Percentiles rank a stretch among this genome's conserved stretches.
phyloP scores from a whole-genome alignment of 352 stramenopile genomes.

The Globisporangium irregulare region DNA sequence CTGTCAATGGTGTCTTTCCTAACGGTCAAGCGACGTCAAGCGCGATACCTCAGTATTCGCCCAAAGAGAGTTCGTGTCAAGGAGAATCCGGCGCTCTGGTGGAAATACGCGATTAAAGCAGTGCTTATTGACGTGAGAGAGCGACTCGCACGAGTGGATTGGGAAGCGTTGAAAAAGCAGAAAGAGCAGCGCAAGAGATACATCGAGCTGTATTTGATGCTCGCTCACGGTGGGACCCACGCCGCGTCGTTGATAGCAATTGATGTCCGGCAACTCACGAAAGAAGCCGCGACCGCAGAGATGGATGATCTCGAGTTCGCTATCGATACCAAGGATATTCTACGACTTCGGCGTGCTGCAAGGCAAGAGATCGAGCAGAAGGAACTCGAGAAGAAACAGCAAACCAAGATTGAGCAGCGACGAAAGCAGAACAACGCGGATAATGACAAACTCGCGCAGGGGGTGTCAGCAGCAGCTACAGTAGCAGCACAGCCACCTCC shows the following conservation, averaged over 20 bases:
- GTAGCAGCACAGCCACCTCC: constrained; percentile 23
- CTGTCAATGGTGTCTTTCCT: constrained; percentile 76
- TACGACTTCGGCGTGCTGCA: constrained; percentile 51
- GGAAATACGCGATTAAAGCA: constrained; percentile 71
- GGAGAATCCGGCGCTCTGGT: constrained; percentile 61
- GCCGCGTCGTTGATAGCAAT: constrained; percentile 36
- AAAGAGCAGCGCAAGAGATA: constrained; percentile 45
- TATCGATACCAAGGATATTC: constrained; percentile 69
- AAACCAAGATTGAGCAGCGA: constrained; percentile 28
- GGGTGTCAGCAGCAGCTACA: neutral
- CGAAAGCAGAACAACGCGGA: neutral
- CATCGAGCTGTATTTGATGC: constrained; percentile 53
- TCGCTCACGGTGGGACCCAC: constrained; percentile 22
- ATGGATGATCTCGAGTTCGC: constrained; percentile 68
- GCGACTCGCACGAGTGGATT: constrained; percentile 68
- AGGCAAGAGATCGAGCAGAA: constrained; percentile 39
- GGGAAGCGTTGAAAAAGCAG: constrained; percentile 39
- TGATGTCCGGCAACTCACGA: constrained; percentile 39
- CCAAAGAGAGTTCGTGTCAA: constrained; percentile 40
- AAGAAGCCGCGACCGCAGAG: constrained; percentile 41
- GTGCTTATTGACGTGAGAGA: constrained; percentile 73
- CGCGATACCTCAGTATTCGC: constrained; percentile 55
- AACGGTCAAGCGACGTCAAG: constrained; percentile 54
- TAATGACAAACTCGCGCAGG: constrained; percentile 10
- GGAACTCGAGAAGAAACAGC: constrained; percentile 33